Conservation (phyloP, 2,329 filamentous ascomycete species). For the Fusarium tricinctum region DNA sequence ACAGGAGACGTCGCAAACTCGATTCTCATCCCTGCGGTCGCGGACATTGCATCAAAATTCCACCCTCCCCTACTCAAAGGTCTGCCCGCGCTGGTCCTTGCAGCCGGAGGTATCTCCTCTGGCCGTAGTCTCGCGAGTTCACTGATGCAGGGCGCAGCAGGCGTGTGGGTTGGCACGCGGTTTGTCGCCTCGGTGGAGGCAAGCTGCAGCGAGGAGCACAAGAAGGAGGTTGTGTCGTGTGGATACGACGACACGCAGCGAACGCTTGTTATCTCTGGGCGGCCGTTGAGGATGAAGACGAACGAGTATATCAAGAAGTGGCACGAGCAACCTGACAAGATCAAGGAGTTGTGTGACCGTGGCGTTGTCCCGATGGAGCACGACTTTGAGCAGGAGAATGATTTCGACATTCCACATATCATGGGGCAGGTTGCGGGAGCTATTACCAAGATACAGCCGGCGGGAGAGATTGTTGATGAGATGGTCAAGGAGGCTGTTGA, state of each 20-base stretch:
- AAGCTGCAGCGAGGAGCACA: conserved; percentile 84
- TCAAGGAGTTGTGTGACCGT: conserved; percentile 79
- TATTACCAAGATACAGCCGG: conserved; percentile 83
- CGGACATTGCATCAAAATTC: conserved; percentile 83
- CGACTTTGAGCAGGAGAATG: conserved; percentile 85
- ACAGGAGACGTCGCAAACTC: conserved; percentile 88
- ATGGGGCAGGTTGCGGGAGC: conserved; percentile 94
- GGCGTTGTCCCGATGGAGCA: conserved; percentile 86
- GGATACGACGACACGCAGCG: conserved; percentile 83
- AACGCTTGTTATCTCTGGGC: conserved; percentile 85
- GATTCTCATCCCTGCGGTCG: conserved; percentile 89
- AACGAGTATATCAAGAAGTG: conserved; percentile 88
- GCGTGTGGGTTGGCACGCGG: conserved; percentile 94
- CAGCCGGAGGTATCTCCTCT: conserved; percentile 88
- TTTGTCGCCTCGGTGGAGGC: conserved; percentile 90
- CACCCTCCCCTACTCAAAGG: conserved; percentile 78
- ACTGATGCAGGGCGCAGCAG: conserved; percentile 88
- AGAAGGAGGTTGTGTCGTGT: conserved; percentile 85
- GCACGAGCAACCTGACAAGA: conserved; percentile 81
- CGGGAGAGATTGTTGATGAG: conserved; percentile 85
- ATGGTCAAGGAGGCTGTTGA: conserved; percentile 85
- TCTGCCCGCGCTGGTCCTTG: conserved; percentile 81
- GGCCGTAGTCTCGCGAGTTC: conserved; percentile 84
- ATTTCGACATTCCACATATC: conserved; percentile 87
- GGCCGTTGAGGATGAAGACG: conserved; percentile 82